These are phyloP conservation scores for Acanthamoeba triangularis DNA, from an alignment of 208 protist genomes.

Conservation along the genomic window DNA sequence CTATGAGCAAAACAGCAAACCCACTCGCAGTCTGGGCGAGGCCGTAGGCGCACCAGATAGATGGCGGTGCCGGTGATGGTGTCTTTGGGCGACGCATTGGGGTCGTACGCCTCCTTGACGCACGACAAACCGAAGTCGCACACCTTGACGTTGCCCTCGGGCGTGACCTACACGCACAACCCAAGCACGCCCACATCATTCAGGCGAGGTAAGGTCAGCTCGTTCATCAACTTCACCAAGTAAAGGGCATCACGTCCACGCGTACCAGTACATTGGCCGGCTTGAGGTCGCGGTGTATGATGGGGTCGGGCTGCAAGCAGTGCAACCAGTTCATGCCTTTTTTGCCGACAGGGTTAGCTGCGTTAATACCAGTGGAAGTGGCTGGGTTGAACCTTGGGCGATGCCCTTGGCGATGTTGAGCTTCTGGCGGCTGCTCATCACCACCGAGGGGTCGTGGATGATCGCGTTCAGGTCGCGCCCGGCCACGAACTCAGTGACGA, in stretches of 20 bases:
- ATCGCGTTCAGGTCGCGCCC: background rate
- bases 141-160: slow-evolving; percentile 61
- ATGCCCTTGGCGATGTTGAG: slow-evolving; percentile 38
- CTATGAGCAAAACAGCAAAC: background rate
- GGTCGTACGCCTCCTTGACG: slow-evolving; percentile 18
- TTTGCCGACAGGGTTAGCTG: too few relatives aligned
- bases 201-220: too few relatives aligned
- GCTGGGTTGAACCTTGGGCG: background rate
- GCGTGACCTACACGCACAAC: background rate
- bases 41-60: background rate
- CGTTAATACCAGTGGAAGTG: too few relatives aligned
- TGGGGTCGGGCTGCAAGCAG: slow-evolving; percentile 30
- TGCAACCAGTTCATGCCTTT: slow-evolving; percentile 57
- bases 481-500: slow-evolving; percentile 35
- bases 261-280: slow-evolving; percentile 39
- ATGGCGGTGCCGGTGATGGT: slow-evolving; percentile 11
- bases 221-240: too few relatives aligned
- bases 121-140: slow-evolving; percentile 68
- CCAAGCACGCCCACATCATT: background rate
- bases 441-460: background rate
- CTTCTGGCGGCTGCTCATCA: background rate
- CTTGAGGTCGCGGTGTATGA: slow-evolving; percentile 71
- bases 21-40: too few relatives aligned
- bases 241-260: background rate
- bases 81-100: slow-evolving; percentile 2